A percentile compares a stretch with the other conserved stretches of the same genome.
phyloP scores from a whole-genome alignment of 2,329 filamentous ascomycete species.

The Hyphodiscus sp. region DNA sequence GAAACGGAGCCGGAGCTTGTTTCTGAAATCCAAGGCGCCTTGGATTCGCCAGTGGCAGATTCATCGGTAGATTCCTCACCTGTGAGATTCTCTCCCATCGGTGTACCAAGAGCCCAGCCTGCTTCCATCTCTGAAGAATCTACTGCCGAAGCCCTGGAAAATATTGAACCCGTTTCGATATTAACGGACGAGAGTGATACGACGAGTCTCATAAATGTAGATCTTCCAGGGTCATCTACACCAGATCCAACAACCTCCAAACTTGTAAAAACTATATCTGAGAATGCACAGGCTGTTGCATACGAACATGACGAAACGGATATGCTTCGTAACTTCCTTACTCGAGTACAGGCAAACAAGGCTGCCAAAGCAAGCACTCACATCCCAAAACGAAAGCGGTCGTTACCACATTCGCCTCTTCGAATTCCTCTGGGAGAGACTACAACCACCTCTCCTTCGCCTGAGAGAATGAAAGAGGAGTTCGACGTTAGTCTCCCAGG shows the following conservation, averaged over 20 bases:
- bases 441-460: slow-evolving; percentile 16
- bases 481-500: slow-evolving; percentile 18
- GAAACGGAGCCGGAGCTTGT: background rate
- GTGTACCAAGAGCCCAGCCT: background rate
- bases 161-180: slow-evolving; percentile 11
- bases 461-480: slow-evolving; percentile 18
- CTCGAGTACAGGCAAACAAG: slow-evolving; percentile 31
- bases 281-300: slow-evolving; percentile 7
- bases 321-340: slow-evolving; percentile 32
- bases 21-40: background rate
- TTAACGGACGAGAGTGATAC: background rate
- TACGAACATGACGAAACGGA: slow-evolving; percentile 30
- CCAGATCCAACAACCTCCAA: slow-evolving; percentile 10
- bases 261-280: slow-evolving; percentile 9
- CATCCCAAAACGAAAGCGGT: slow-evolving; percentile 22
- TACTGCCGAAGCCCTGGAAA: slow-evolving; percentile 9
- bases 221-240: slow-evolving; percentile 7
- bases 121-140: background rate
- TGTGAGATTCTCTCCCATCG: background rate
- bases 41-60: background rate
- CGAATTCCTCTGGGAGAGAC: slow-evolving; percentile 23
- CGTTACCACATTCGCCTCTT: slow-evolving; percentile 28
- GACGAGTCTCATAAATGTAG: background rate
- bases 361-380: slow-evolving; percentile 26
- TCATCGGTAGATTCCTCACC: background rate